Evolutionary conservation across 1,284 basidiomycete genomes (phyloP), one percentile per base, ranked within the genome.

Genomic region (Inonotus hispidus): DNA sequence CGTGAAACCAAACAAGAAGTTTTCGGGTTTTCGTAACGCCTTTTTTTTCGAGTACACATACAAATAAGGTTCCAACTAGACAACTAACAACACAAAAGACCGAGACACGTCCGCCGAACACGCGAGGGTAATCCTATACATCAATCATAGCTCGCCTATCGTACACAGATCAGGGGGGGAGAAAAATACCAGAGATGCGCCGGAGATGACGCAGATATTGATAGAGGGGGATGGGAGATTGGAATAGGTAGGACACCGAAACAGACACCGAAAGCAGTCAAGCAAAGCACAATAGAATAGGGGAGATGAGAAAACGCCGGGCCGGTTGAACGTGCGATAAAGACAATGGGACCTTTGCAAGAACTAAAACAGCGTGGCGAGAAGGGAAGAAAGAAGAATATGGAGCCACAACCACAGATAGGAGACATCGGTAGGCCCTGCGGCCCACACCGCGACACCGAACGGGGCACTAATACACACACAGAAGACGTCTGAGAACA

Each of bases 231-330:
- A 19, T 21, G 35, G 21, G 14, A 23, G 32, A 19, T 39, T 41
- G 53, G 35, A 41, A 39, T n/a, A 21, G 38, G 53, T 16, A 35
- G 37, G 53, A 25, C 16, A 19, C 6, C n/a, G 37, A 21, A 25
- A 21, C 13, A n/a, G 19, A 23, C 23, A 55, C 11, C 19, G 46
- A 55, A 25, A 55, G 38, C 53, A 39, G 32, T 39, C 53, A 23
- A 41, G 37, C 53, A 55, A 55, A 55, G 53, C 53, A 55, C 32
- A 55, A 38, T 41, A 55, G 35, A 55, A 19, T 37, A 55, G 39
- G 23, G 37, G 46, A 23, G 46, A 11, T 1, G 8, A 49, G 46
- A 1, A 49, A 49, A 49, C 6, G 46, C 46, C 46, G 46, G 25
- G 23, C 46, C 46, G 23, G 46, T 27, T 23, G 46, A 49, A 49